These are phyloP conservation scores for Diaporthe sp. DNA, from an alignment of 2,329 filamentous ascomycete genomes.

Conservation along the genomic window DNA sequence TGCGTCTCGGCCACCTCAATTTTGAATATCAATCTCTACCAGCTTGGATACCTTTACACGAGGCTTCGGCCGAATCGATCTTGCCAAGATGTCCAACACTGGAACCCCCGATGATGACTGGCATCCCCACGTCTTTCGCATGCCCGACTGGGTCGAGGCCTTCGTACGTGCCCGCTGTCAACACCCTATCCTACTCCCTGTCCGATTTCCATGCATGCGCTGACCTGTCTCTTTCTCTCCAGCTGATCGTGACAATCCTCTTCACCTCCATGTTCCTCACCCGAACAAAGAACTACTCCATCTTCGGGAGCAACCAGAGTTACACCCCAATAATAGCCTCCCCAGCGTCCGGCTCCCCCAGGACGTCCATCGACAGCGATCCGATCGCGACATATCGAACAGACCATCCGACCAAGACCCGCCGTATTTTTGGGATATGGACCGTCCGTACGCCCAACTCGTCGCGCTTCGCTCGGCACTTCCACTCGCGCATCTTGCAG, in stretches of 20 bases:
- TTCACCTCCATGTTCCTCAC: slow-evolving; percentile 55
- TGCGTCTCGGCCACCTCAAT: not conserved
- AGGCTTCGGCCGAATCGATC: not conserved
- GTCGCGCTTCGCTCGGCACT: slow-evolving; percentile 68
- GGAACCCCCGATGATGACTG: slow-evolving; percentile 37
- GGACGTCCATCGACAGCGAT: slow-evolving; percentile 42
- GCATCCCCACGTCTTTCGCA: slow-evolving; percentile 45
- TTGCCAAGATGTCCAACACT: slow-evolving; percentile 25
- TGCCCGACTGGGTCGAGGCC: slow-evolving; percentile 53
- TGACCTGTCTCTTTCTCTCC: not conserved
- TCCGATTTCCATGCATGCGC: not conserved
- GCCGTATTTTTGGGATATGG: slow-evolving; percentile 50
- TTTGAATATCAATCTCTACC: not conserved
- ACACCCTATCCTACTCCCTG: not conserved
- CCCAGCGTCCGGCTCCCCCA: slow-evolving; percentile 40
- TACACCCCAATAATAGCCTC: slow-evolving; percentile 38
- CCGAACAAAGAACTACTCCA: slow-evolving; percentile 53
- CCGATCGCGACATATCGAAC: slow-evolving; percentile 43
- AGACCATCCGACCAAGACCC: slow-evolving; percentile 48
- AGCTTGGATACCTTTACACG: not conserved
- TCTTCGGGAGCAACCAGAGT: slow-evolving; percentile 45
- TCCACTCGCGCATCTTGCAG: slow-evolving; percentile 72
- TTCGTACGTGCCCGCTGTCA: slow-evolving; percentile 47
- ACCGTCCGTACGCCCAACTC: slow-evolving; percentile 65
- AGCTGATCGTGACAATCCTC: slow-evolving; percentile 56